Percentiles rank a stretch among this genome's conserved stretches.
These are phyloP conservation scores for Dactylellina haptotyla DNA, from an alignment of 2,329 filamentous ascomycete genomes.

Conservation along the genomic window DNA sequence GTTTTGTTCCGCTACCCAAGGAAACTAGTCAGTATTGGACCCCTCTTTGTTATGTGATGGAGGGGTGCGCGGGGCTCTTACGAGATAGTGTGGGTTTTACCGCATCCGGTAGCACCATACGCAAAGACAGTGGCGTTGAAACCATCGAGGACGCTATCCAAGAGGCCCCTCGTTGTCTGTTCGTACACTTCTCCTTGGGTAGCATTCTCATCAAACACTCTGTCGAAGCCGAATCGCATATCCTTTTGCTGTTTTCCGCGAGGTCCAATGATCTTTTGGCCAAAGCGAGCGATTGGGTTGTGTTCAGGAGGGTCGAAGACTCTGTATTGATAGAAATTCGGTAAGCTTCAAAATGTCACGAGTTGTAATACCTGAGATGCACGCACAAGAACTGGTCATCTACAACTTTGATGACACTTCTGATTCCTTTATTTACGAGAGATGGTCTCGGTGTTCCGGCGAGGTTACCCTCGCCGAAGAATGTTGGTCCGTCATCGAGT, in stretches of 20 bases:
- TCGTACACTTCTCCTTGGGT: constrained; percentile 95
- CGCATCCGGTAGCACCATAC: constrained; percentile 96
- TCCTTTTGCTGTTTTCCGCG: constrained; percentile 94
- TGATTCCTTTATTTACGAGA: constrained; percentile 83
- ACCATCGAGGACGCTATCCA: constrained; percentile 94
- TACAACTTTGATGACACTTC: constrained; percentile 92
- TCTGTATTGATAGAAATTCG: constrained; percentile 65
- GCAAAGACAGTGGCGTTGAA: constrained; percentile 99
- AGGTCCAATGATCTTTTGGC: constrained; percentile 77
- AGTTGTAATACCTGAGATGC: not conserved
- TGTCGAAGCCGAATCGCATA: constrained; percentile 95
- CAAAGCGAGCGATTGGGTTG: constrained; percentile 87
- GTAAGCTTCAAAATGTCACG: constrained; percentile 16
- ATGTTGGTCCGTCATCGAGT: constrained; percentile 84
- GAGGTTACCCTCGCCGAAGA: constrained; percentile 95
- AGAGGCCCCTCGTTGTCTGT: constrained; percentile 83
- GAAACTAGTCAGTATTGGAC: not conserved
- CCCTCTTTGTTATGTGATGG: too few species aligned
- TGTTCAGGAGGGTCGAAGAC: constrained; percentile 98
- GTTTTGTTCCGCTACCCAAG: constrained; percentile 75
- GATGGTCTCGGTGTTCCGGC: constrained; percentile 87
- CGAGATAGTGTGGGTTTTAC: constrained; percentile 94
- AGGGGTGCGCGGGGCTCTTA: too few species aligned
- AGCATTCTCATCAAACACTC: constrained; percentile 95
- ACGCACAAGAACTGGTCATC: constrained; percentile 95